These are phyloP conservation scores for Hansenula anomala DNA, from an alignment of 1,139 yeast genomes.

Conservation along the genomic window DNA sequence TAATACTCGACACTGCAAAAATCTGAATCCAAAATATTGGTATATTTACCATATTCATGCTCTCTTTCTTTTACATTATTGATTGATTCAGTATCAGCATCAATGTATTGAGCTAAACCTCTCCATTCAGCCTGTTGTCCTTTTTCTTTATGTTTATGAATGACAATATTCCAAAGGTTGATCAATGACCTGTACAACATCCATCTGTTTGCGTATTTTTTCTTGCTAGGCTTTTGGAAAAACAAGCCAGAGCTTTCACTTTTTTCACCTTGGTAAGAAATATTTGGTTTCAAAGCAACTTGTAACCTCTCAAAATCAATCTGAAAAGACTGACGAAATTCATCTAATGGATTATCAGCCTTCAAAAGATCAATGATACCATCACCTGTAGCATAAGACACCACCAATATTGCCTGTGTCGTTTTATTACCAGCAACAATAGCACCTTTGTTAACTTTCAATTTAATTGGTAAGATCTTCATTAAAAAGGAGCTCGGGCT, in stretches of 20 bases:
- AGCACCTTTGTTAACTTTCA: constrained; percentile 64
- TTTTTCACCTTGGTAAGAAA: constrained; percentile 39
- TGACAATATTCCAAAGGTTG: constrained; percentile 28
- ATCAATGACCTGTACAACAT: neutral
- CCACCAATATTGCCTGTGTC: constrained; percentile 68
- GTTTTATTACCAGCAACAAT: constrained; percentile 72
- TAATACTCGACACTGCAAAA: constrained; percentile 51
- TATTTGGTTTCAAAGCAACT: constrained; percentile 63
- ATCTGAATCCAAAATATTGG: constrained; percentile 68
- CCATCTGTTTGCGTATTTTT: constrained; percentile 3
- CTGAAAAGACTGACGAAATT: constrained; percentile 42
- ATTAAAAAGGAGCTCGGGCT: constrained; percentile 25
- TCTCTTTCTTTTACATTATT: constrained; percentile 26
- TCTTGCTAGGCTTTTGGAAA: constrained; percentile 13
- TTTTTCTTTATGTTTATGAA: constrained; percentile 29
- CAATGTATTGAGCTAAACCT: constrained; percentile 36
- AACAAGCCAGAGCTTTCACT: neutral
- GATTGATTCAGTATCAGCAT: constrained; percentile 16
- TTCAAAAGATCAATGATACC: constrained; percentile 56
- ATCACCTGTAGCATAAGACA: constrained; percentile 51
- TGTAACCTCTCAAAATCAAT: constrained; percentile 46
- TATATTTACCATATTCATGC: constrained; percentile 78
- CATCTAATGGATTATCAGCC: constrained; percentile 49
- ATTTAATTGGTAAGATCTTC: constrained; percentile 51
- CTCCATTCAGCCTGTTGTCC: constrained; percentile 43